Evolutionary conservation across 306 rosid genomes (phyloP).

Genomic region (barrel medic (Medicago truncatula)): MtrunA17r5.0-ANR NC_053044.1:44350501-44351000

Average conservation of each 20-base stretch:
- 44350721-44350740: too few species aligned
- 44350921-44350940: conserved; percentile 64
- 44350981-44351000: conserved; percentile 60
- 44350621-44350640: background rate
- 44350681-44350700: conserved; percentile 11
- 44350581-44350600: too few species aligned
- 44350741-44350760: background rate
- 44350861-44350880: background rate
- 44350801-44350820: too few species aligned
- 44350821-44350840: too few species aligned
- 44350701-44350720: conserved; percentile 7
- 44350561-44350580: too few species aligned
- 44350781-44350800: too few species aligned
- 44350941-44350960: conserved; percentile 55
- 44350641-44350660: too few species aligned
- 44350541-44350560: too few species aligned
- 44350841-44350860: too few species aligned
- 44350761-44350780: background rate
- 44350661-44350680: background rate
- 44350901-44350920: conserved; percentile 28
- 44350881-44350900: background rate
- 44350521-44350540: too few species aligned
- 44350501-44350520: too few species aligned
- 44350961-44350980: conserved; percentile 64
- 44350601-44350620: too few species aligned